Evolutionary conservation across 139 green algal genomes (phyloP), one percentile per base, ranked within the genome.

Genomic region (Pseudopediastrum boryanum): DNA sequence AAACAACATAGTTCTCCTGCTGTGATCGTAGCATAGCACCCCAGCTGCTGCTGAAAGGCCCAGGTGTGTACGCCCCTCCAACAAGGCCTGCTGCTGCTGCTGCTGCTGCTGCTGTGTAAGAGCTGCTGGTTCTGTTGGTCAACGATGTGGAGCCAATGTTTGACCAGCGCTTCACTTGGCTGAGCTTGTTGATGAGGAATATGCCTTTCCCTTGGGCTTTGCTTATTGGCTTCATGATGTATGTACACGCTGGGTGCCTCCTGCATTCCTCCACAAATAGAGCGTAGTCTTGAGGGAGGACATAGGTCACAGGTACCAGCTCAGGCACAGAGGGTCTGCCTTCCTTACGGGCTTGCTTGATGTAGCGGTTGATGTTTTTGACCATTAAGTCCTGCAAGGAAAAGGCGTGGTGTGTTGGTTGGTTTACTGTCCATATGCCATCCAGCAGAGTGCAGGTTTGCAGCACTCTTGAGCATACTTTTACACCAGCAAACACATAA

Each of bases 351-450:
- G 80, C 33, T 41, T 84, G 75, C 72, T 88, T 91, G 41, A 86
- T 79, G 43, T 90, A 92, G 4, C 92, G 80, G 83, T 95, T 96
- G 16, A 96, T 73, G 77, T 96, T 96, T 80, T 96, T 96, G 1
- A 94, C 87, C 81, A 96, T 86, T 23, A 94, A 78, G 72, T 96
- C 92, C 88, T 90, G 75, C 25, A 59, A 58, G 16, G 16, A 58
- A 27, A 58, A 19, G 48, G 16, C 16, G 48, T 16, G 48, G 16
- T 58, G 16, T 58, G 48, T 19, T 16, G 19, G 16, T 16, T 27
- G 48, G 48, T 16, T 16, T 19, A 58, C 19, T 58, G 48, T 16
- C 16, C 16, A 27, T 58, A 19, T 16, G n/a, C n/a, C n/a, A n/a
- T n/a, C n/a, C n/a, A n/a, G n/a, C n/a, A n/a, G n/a, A n/a, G n/a